phyloP scores from a whole-genome alignment of 805 yeast species.

The Yarrowia alimentaria region DNA sequence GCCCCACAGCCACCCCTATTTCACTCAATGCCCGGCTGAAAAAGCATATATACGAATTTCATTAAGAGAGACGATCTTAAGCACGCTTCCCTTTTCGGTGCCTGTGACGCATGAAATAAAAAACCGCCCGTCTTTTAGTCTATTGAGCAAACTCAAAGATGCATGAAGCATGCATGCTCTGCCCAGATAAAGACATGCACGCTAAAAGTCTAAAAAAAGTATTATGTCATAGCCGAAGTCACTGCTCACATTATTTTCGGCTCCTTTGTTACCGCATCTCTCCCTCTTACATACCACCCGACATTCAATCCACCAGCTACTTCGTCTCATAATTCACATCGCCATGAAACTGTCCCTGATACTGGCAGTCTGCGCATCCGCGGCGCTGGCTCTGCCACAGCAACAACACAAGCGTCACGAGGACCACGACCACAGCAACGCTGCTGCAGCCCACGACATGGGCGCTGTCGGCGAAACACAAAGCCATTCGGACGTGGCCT shows the following conservation, averaged over 20 bases:
- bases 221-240: conserved; percentile 24
- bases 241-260: conserved; percentile 7
- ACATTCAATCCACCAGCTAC: background rate
- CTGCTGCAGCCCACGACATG: background rate
- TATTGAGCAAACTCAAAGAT: background rate
- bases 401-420: background rate
- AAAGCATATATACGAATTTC: too few relatives aligned
- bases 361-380: conserved; percentile 1
- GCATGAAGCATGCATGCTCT: background rate
- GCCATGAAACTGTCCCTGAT: conserved; percentile 6
- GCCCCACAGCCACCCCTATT: too few relatives aligned
- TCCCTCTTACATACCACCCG: background rate
- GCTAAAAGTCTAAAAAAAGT: conserved; percentile 6
- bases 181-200: conserved; percentile 25
- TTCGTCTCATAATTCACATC: background rate
- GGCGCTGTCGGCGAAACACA: too few relatives aligned
- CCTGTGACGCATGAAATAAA: too few relatives aligned
- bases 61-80: too few relatives aligned
- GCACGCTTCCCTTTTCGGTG: background rate
- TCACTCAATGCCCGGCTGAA: too few relatives aligned
- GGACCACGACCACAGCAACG: background rate
- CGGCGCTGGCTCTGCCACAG: conserved; percentile 2
- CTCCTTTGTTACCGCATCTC: background rate
- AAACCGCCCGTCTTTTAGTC: too few relatives aligned
- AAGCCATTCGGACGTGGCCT: too few relatives aligned